Evolutionary conservation across 345 rosid genomes (phyloP).

Genomic region (Euphorbia lathyris): DNA sequence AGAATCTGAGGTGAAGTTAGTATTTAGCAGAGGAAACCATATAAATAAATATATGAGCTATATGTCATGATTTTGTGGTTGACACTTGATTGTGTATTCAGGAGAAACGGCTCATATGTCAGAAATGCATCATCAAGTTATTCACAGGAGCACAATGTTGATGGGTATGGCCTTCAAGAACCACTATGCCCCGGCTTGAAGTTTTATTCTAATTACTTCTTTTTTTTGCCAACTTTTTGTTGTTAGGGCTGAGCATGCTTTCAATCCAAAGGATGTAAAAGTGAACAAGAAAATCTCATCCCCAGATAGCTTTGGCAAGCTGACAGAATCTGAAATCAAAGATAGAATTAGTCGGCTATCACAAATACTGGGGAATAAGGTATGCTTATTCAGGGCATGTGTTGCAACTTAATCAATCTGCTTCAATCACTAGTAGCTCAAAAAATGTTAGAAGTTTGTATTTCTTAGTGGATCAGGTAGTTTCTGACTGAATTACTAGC

Average conservation of each 20-base stretch:
- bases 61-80: constrained; percentile 6
- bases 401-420: background rate
- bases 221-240: constrained; percentile 5
- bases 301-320: constrained; percentile 41
- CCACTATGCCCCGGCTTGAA: background rate
- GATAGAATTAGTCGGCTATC: constrained; percentile 62
- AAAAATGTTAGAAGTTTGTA: background rate
- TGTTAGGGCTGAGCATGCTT: constrained; percentile 70
- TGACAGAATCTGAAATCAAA: constrained; percentile 68
- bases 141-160: constrained; percentile 39
- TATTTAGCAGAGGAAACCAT: background rate
- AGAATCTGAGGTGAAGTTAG: background rate
- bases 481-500: background rate
- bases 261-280: constrained; percentile 81
- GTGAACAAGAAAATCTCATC: constrained; percentile 46
- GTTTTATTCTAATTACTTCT: background rate
- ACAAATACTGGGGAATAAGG: constrained; percentile 57
- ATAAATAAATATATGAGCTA: background rate
- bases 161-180: constrained; percentile 49
- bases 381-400: constrained; percentile 14
- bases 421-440: background rate
- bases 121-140: constrained; percentile 42
- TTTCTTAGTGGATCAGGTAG: background rate
- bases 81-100: constrained; percentile 22
- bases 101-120: constrained; percentile 37